Percentiles rank a stretch among this genome's conserved stretches.
These are phyloP conservation scores for Mortierella sp. DNA, from an alignment of 371 early-diverging fungal species.

Conservation along the genomic window DNA sequence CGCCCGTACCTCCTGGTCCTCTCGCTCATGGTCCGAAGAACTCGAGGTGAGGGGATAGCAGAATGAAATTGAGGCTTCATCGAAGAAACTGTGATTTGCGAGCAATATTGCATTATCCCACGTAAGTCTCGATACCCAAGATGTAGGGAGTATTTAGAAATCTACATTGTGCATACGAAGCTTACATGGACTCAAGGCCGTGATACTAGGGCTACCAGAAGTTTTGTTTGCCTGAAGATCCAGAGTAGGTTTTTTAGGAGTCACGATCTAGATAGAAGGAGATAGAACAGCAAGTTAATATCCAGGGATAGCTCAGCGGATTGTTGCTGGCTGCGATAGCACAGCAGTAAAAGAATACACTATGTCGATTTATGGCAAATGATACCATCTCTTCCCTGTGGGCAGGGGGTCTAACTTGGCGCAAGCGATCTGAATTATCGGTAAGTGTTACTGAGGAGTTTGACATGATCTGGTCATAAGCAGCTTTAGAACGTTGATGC, in stretches of 20 bases:
- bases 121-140: neutral
- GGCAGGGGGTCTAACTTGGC: slow-evolving; percentile 6
- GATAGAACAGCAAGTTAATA: neutral
- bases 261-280: neutral
- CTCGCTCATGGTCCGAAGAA: slow-evolving; percentile 19
- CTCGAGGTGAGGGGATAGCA: slow-evolving; percentile 18
- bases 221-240: neutral
- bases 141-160: neutral
- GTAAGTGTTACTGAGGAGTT: slow-evolving; percentile 8
- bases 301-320: too few species aligned
- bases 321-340: neutral
- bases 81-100: neutral
- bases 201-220: neutral
- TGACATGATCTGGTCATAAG: slow-evolving; percentile 6
- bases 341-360: neutral
- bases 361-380: neutral
- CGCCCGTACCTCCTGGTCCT: slow-evolving; percentile 35
- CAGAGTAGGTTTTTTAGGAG: neutral
- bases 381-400: slow-evolving; percentile 1
- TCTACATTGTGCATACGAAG: neutral
- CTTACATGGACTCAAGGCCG: slow-evolving; percentile 1
- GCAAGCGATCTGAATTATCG: slow-evolving; percentile 19
- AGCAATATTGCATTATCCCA: neutral
- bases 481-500: slow-evolving; percentile 12
- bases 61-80: slow-evolving; percentile 31